Evolutionary conservation across 441 rosid species (phyloP).

Genomic region (Flueggea neowawraea): DNA sequence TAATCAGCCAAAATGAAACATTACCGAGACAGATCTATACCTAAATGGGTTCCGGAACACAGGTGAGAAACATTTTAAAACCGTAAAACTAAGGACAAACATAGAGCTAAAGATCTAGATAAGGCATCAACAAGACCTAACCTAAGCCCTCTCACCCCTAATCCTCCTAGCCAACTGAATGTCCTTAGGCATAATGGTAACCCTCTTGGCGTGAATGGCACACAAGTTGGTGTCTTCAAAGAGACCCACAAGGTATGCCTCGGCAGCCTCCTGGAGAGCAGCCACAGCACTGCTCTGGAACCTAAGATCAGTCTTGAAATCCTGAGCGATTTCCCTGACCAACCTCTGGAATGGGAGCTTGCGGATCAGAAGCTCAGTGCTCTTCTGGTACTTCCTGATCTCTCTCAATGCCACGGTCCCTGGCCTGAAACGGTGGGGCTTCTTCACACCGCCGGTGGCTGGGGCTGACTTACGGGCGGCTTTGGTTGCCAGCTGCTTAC

Average conservation of each 20-base stretch:
- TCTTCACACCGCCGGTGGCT: slow-evolving; percentile 33
- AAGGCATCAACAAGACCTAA: not conserved
- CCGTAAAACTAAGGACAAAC: not conserved
- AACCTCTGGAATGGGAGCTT: slow-evolving; percentile 30
- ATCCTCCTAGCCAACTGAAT: slow-evolving; percentile 26
- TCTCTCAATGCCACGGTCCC: slow-evolving; percentile 26
- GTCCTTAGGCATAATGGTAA: slow-evolving; percentile 30
- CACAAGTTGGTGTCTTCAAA: slow-evolving; percentile 25
- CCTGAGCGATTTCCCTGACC: slow-evolving; percentile 31
- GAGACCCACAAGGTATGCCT: slow-evolving; percentile 26
- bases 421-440: slow-evolving; percentile 31
- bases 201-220: slow-evolving; percentile 28
- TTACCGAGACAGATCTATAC: too few relatives aligned
- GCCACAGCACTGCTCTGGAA: slow-evolving; percentile 29
- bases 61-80: too few relatives aligned
- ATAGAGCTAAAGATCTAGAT: slow-evolving; percentile 3
- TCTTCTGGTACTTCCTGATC: slow-evolving; percentile 30
- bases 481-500: slow-evolving; percentile 29
- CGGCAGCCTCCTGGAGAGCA: slow-evolving; percentile 28
- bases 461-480: slow-evolving; percentile 32
- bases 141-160: slow-evolving; percentile 28
- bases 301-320: slow-evolving; percentile 27
- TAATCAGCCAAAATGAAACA: too few relatives aligned
- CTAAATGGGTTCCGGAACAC: too few relatives aligned
- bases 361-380: slow-evolving; percentile 28